Conservation (phyloP, 441 rosid species). For the Erysimum cheiri region DNA sequence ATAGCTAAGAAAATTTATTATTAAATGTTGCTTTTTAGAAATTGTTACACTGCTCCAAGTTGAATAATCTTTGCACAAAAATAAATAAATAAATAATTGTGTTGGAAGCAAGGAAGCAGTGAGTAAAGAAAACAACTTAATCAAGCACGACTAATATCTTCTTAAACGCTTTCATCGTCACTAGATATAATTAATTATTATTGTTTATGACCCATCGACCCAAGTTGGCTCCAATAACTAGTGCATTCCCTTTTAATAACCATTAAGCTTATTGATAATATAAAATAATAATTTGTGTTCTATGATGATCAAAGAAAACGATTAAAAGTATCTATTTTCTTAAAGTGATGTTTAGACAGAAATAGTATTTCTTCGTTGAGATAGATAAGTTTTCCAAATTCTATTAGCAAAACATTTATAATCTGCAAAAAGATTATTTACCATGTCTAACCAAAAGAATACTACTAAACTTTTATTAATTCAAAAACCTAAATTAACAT, state of each 20-base stretch:
- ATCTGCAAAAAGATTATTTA: background rate
- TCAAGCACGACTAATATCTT: slow-evolving; percentile 26
- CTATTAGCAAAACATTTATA: slow-evolving; percentile 18
- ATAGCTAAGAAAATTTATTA: background rate
- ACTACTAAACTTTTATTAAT: background rate
- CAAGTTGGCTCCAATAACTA: slow-evolving; percentile 28
- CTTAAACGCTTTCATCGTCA: slow-evolving; percentile 33
- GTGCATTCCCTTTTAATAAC: slow-evolving; percentile 24
- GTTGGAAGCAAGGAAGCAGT: slow-evolving; percentile 47
- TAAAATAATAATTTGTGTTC: slow-evolving; percentile 17
- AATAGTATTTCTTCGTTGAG: slow-evolving; percentile 29
- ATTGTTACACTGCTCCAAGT: slow-evolving; percentile 19
- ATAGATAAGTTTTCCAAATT: slow-evolving; percentile 37
- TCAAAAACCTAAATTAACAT: background rate
- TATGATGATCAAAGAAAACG: slow-evolving; percentile 27
- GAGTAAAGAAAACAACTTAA: slow-evolving; percentile 29
- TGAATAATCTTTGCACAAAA: slow-evolving; percentile 13
- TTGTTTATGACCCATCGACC: slow-evolving; percentile 24
- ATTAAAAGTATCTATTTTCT: slow-evolving; percentile 5
- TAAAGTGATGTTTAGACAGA: slow-evolving; percentile 32
- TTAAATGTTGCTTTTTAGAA: slow-evolving; percentile 13
- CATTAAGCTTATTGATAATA: slow-evolving; percentile 17
- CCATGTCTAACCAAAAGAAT: slow-evolving; percentile 31
- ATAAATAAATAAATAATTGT: slow-evolving; percentile 9
- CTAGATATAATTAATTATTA: slow-evolving; percentile 20